phyloP scores from a whole-genome alignment of 805 yeast genomes.

The Candida maltosa region DNA sequence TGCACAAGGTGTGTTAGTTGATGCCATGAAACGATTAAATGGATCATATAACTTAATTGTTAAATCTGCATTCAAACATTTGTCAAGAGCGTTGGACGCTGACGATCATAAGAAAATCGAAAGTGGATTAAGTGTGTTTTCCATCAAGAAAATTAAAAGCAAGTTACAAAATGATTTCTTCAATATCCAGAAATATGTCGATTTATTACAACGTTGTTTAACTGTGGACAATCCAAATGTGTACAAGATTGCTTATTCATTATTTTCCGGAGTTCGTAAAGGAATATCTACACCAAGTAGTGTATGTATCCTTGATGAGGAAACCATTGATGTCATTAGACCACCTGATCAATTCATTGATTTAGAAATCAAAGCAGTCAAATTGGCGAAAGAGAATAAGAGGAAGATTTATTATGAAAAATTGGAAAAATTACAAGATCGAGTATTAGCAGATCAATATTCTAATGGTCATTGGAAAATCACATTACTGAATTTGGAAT shows the following conservation, averaged over 20 bases:
- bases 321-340: conserved; percentile 42
- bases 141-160: conserved; percentile 53
- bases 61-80: conserved; percentile 44
- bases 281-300: conserved; percentile 31
- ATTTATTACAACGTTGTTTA: conserved; percentile 52
- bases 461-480: conserved; percentile 55
- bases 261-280: conserved; percentile 37
- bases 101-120: conserved; percentile 54
- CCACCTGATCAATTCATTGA: conserved; percentile 63
- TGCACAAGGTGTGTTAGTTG: conserved; percentile 66
- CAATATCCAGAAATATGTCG: conserved; percentile 46
- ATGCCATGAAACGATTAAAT: conserved; percentile 66
- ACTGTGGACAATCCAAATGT: conserved; percentile 55
- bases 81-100: conserved; percentile 47
- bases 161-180: conserved; percentile 57
- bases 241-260: conserved; percentile 48
- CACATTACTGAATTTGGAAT: conserved; percentile 44
- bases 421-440: conserved; percentile 42
- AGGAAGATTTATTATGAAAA: conserved; percentile 39
- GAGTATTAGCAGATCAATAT: conserved; percentile 22
- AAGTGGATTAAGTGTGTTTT: conserved; percentile 60
- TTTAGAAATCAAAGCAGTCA: conserved; percentile 56
- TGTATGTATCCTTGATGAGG: conserved; percentile 48
- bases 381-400: conserved; percentile 60
- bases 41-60: conserved; percentile 61